Evolutionary conservation across 2,329 filamentous ascomycete genomes (phyloP), one percentile per base, ranked within the genome.

Genomic region (Sporothrix pallida): DNA sequence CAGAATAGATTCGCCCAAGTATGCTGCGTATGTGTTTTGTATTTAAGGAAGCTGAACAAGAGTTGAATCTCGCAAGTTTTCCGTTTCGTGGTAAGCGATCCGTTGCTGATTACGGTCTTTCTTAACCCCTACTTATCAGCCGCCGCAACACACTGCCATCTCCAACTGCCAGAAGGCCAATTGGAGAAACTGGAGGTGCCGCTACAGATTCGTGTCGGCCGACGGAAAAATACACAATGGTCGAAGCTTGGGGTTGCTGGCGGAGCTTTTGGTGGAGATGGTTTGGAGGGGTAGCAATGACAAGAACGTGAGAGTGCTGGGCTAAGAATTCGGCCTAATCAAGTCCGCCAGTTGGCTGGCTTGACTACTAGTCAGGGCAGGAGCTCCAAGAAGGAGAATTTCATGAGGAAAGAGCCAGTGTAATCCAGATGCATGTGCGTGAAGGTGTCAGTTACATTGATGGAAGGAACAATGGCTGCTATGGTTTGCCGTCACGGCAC

Each of bases 341-440:
- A 65, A 65, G 67, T 73, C 72, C 72, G 68, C 72, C 72, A 70
- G 58, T 73, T 52, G 67, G 48, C 65, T 63, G 44, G 54, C 50
- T 58, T 42, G 17, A 15, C 15, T 62, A 15, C 15, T 62, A 50
- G 69, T 20, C 65, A 62, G 69, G 67, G 67, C 44, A 52, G 12
- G 46, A 68, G 46, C 31, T 37, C 31, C 31, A 37, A 37, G 23
- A 37, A 37, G 5, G 9, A 50, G 15, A 31, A 31, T 4, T n/a
- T 62, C 31, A n/a, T 13, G 60, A 65, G 60, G 37, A 65, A 65
- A 42, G 37, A 65, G 20, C 9, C 42, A 20, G 12, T 31, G 60
- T 44, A 12, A 1, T 17, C 37, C 37, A 31, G 10, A 15, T 44
- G 31, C 17, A 44, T 37, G 42, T 65, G 9, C 60, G n/a, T 23